Base-by-base conservation (phyloP, 2,329 filamentous ascomycete genomes). In the Cercospora sojina region DNA sequence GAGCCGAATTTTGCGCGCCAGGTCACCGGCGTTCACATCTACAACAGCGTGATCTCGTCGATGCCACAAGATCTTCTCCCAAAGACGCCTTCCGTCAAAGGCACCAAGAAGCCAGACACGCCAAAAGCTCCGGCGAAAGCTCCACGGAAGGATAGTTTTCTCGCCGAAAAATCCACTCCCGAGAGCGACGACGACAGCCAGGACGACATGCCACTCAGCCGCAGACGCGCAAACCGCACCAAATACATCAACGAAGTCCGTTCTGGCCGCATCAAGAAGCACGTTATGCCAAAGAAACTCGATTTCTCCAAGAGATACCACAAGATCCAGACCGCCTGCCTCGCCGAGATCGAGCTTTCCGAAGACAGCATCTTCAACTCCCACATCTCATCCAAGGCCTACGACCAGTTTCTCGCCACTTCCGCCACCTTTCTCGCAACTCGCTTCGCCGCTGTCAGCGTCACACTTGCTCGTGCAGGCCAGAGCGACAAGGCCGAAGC, bases 311-410 rank as follows among this genome's bases (percentile, higher is more conserved):
- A 47, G 32, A 43, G 18, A 25, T 31, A 57, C 32, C 51, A 57
- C 51, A 23, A 56, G n/a, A 63, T 63, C 35, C 20, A 55, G 31
- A 63, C 60, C 8, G 47, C 35, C 7, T 41, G 51, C 20, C 60
- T 63, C 31, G 23, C 32, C 25, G 23, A 31, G 1, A 51, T 63
- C 25, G 25, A 56, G 6, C 23, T 63, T 7, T 63, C 60, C 13
- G 23, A 57, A 31, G 25, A 43, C 23, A 57, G 60, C 60, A 32
- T n/a, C 13, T 63, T 56, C 60, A 63, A 63, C n/a, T 16, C 35
- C 7, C 31, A 63, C 23, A 55, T 47, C 23, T 56, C 60, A 23
- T 47, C 60, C 10, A 23, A 56, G 9, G 25, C 29, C 13, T 63
- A 56, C 60, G 20, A 25, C 16, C 13, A 38, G 47, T 63, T 63